phyloP scores from a whole-genome alignment of 2,329 filamentous ascomycete species.

The Curvularia eragrostidis region DNA sequence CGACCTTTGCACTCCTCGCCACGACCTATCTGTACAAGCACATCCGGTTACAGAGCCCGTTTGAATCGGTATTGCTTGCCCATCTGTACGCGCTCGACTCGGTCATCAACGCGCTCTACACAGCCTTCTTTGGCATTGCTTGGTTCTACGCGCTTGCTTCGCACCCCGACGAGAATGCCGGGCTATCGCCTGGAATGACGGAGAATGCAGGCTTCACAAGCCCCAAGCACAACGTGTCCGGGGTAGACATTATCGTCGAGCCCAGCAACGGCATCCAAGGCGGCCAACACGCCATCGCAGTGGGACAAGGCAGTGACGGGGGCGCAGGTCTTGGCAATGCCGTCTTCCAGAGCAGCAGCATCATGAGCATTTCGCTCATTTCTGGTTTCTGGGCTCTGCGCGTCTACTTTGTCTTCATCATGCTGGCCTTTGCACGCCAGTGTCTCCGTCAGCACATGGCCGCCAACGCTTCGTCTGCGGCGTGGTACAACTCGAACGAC shows the following conservation, averaged over 20 bases:
- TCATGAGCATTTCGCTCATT: constrained; percentile 81
- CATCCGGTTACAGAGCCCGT: constrained; percentile 77
- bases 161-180: constrained; percentile 53
- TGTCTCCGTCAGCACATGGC: constrained; percentile 74
- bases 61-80: constrained; percentile 80
- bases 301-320: constrained; percentile 49
- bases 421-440: constrained; percentile 81
- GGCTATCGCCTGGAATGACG: constrained; percentile 62
- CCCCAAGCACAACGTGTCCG: constrained; percentile 66
- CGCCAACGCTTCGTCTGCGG: constrained; percentile 51
- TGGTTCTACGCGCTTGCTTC: constrained; percentile 82
- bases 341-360: constrained; percentile 69
- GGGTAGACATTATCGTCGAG: constrained; percentile 61
- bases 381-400: constrained; percentile 75
- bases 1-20: constrained; percentile 71
- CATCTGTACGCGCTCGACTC: constrained; percentile 88
- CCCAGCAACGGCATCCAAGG: constrained; percentile 54
- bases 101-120: constrained; percentile 81
- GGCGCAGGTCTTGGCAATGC: constrained; percentile 65
- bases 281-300: constrained; percentile 62
- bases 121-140: constrained; percentile 77
- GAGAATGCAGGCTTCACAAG: constrained; percentile 70
- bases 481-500: constrained; percentile 49
- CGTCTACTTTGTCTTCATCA: constrained; percentile 82
- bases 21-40: constrained; percentile 76